Conservation (phyloP, 2,329 filamentous ascomycete species). For the Calonectria ilicicola region DNA sequence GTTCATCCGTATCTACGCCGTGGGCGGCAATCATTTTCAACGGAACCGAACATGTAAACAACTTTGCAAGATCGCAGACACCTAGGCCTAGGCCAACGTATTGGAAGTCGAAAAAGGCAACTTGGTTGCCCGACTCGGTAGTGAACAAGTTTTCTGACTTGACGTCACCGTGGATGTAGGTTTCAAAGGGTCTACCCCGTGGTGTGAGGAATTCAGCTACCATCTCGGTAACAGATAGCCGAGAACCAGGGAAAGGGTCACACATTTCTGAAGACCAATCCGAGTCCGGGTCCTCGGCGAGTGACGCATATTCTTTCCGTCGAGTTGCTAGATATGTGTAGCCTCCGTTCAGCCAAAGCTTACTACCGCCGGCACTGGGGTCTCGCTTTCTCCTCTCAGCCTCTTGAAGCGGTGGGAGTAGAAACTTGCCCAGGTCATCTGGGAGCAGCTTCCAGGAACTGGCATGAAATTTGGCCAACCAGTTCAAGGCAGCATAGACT, state of each 20-base stretch:
- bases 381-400: slow-evolving; percentile 40
- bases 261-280: slow-evolving; percentile 69
- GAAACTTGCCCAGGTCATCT: slow-evolving; percentile 47
- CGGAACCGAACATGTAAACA: slow-evolving; percentile 76
- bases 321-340: slow-evolving; percentile 78
- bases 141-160: slow-evolving; percentile 78
- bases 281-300: slow-evolving; percentile 58
- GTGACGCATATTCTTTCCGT: slow-evolving; percentile 63
- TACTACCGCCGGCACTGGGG: slow-evolving; percentile 31
- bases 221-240: slow-evolving; percentile 60
- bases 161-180: slow-evolving; percentile 75
- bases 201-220: slow-evolving; percentile 65
- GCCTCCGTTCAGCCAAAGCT: slow-evolving; percentile 73
- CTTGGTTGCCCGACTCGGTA: slow-evolving; percentile 57
- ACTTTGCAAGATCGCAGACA: slow-evolving; percentile 74
- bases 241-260: slow-evolving; percentile 33
- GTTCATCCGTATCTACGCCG: slow-evolving; percentile 41
- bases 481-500: slow-evolving; percentile 67
- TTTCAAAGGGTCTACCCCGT: slow-evolving; percentile 58
- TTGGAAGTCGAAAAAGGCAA: slow-evolving; percentile 78
- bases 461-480: slow-evolving; percentile 72
- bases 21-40: slow-evolving; percentile 59
- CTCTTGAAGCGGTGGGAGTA: slow-evolving; percentile 70
- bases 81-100: slow-evolving; percentile 74
- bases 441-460: slow-evolving; percentile 59